phyloP scores from a whole-genome alignment of 352 stramenopile species.

The Phytophthora tentaculata region DNA sequence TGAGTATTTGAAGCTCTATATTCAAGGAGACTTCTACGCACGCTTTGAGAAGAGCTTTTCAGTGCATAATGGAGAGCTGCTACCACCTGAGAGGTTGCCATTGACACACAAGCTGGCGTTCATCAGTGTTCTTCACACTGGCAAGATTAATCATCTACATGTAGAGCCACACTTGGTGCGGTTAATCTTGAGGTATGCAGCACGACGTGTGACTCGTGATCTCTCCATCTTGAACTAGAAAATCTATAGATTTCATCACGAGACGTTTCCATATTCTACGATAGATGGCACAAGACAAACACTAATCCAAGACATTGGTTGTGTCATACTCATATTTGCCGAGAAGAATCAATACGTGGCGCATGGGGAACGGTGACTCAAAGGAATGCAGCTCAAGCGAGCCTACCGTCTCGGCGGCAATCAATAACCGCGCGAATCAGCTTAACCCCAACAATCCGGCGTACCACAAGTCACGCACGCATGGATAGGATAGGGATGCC shows the following conservation, averaged over 20 bases:
- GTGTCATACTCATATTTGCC: too few species aligned
- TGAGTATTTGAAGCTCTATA: constrained; percentile 22
- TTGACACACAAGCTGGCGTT: constrained; percentile 12
- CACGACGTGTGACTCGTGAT: constrained; percentile 10
- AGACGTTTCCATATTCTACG: too few species aligned
- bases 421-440: too few species aligned
- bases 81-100: constrained; percentile 10
- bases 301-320: too few species aligned
- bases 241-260: too few species aligned
- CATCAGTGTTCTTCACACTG: constrained; percentile 6
- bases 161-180: neutral
- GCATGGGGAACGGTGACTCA: too few species aligned
- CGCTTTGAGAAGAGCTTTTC: constrained; percentile 17
- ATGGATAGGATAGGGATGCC: neutral
- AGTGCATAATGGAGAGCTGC: constrained; percentile 11
- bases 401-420: too few species aligned
- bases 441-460: constrained; percentile 5
- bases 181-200: constrained; percentile 26
- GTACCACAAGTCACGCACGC: constrained; percentile 1
- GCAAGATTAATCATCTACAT: neutral
- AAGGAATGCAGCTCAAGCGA: too few species aligned
- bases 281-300: too few species aligned
- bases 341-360: too few species aligned
- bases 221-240: constrained; percentile 34
- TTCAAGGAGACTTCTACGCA: constrained; percentile 23